Evolutionary conservation across 768 basidiomycete species (phyloP), one percentile per base, ranked within the genome.

Genomic region (Sistotremastrum niveocremeum): DNA sequence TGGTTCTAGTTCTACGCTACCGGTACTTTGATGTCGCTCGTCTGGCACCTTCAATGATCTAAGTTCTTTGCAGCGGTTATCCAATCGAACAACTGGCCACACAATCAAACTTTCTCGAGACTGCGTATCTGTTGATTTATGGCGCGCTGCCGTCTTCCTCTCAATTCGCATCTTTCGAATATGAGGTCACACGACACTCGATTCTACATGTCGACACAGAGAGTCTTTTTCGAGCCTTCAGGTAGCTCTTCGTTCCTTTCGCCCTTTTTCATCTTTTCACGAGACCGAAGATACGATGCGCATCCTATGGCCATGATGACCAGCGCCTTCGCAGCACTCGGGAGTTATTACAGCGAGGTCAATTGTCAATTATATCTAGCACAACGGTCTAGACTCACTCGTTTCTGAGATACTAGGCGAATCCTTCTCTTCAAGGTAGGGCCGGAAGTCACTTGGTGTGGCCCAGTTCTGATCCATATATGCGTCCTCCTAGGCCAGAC

Each of bases 241-340:
- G 79, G 77, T 73, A 42, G 42, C 63, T 51, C 37, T 28, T 50
- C 46, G 44, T 45, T 51, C 28, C 47, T 40, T 30, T 45, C 38
- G 29, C 50, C 35, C 30, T 12, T 7, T 3, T 32, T 32, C 10
- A 33, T 36, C 20, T 28, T n/a, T 6, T 11, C 11, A 33, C 47
- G 31, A 42, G 39, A 9, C 28, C 41, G n/a, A 35, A 85, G 87
- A 42, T 88, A 89, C 57, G 89, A 93, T 50, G 84, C 89, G 1
- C 89, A 93, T 56, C 89, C 89, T 0, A 91, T 90, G 88, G 78
- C 84, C 12, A 90, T 91, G 51, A 69, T 90, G 39, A 87, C 82
- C 4, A 85, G 82, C 53, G 84, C 84, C 4, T 84, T 93, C 54
- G 77, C 89, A 5, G 90, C 91, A 56, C 64, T 94, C 20, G 88